phyloP scores from a whole-genome alignment of 2,329 filamentous ascomycete species.

The Penicillium fuscoglaucum region DNA sequence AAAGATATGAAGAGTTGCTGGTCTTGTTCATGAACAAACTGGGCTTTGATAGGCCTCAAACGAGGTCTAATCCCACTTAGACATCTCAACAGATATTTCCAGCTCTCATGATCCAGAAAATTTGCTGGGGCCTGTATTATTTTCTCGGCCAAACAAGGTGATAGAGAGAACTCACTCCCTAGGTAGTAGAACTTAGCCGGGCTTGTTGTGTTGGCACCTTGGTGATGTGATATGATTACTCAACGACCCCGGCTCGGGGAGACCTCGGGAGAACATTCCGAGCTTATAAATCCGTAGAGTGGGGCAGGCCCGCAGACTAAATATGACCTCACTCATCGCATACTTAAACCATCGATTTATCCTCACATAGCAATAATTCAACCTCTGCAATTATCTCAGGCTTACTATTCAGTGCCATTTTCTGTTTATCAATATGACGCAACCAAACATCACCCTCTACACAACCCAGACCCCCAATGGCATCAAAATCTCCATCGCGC shows the following conservation, averaged over 20 bases:
- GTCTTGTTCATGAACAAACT: no score
- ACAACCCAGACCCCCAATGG: slow-evolving; percentile 84
- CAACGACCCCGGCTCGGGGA: not conserved
- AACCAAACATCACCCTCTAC: slow-evolving; percentile 73
- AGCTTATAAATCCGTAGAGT: slow-evolving; percentile 9
- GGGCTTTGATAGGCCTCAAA: no score
- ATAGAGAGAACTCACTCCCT: not conserved
- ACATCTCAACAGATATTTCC: not conserved
- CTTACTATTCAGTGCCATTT: not conserved
- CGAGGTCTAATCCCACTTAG: no score
- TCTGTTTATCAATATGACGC: slow-evolving; percentile 24
- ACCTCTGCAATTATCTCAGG: not conserved
- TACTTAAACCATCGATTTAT: not conserved
- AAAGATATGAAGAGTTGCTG: no score
- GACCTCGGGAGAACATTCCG: not conserved
- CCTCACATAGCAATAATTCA: not conserved
- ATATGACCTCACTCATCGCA: not conserved
- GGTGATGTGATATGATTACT: not conserved
- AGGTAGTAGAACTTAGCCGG: not conserved
- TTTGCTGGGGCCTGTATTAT: not conserved
- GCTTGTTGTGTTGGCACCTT: not conserved
- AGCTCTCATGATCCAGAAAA: not conserved
- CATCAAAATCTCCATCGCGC: slow-evolving; percentile 81
- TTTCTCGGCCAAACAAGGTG: not conserved
- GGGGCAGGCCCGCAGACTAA: not conserved